A percentile compares a stretch with the other conserved stretches of the same genome.
Conservation (phyloP, 1,284 basidiomycete genomes). For the Apiotrichum akiyoshidainum region DNA sequence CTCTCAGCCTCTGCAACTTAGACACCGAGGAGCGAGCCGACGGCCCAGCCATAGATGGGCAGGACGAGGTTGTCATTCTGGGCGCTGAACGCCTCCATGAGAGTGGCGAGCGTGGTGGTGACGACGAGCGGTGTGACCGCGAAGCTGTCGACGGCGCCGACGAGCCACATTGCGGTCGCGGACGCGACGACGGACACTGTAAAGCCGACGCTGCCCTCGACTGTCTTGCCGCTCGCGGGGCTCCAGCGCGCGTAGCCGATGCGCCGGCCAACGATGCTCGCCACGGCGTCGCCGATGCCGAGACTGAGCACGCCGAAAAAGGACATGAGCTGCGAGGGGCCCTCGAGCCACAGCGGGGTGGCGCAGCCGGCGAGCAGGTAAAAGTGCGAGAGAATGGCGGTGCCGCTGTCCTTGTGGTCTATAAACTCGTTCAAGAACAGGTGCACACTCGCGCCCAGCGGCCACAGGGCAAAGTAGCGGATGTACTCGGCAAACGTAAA, state of each 20-base stretch:
- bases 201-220: conserved; percentile 87
- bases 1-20: no score
- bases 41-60: conserved; percentile 78
- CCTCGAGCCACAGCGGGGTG: conserved; percentile 90
- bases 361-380: conserved; percentile 95
- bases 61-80: conserved; percentile 94
- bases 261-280: conserved; percentile 85
- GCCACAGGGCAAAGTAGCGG: conserved; percentile 96
- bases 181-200: conserved; percentile 65
- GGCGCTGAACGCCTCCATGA: conserved; percentile 80
- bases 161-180: conserved; percentile 67
- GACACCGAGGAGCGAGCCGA: conserved; percentile 45
- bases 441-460: conserved; percentile 89
- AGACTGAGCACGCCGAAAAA: conserved; percentile 88
- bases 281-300: conserved; percentile 90
- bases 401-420: conserved; percentile 91
- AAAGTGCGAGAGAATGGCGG: conserved; percentile 95
- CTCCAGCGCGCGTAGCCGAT: conserved; percentile 81
- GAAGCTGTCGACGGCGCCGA: conserved; percentile 68
- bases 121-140: conserved; percentile 48
- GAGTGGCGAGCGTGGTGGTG: conserved; percentile 61
- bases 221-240: conserved; percentile 74
- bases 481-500: conserved; percentile 96
- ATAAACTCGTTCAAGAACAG: conserved; percentile 97
- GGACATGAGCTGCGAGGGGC: conserved; percentile 67